These are phyloP conservation scores for Hyaloscypha bicolor DNA, from an alignment of 495 filamentous ascomycete genomes.

Conservation along the genomic window DNA sequence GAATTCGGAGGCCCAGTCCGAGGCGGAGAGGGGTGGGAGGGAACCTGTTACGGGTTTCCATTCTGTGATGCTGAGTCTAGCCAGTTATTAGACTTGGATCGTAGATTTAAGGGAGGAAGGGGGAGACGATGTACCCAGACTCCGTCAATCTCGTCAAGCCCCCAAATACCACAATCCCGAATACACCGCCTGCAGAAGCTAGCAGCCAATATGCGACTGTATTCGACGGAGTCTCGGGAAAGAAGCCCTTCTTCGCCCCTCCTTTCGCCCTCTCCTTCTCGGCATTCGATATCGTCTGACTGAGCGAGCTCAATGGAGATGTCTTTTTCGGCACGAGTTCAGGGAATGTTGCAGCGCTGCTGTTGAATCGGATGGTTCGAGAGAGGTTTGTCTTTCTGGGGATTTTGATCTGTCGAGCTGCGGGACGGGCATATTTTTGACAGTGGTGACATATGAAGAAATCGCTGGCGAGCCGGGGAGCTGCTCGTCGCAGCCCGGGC, in stretches of 20 bases:
- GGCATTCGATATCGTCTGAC: slow-evolving; percentile 20
- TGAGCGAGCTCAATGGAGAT: slow-evolving; percentile 31
- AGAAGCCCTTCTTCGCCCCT: slow-evolving; percentile 45
- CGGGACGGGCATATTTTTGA: slow-evolving; percentile 40
- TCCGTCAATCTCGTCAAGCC: slow-evolving; percentile 92
- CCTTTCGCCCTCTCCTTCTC: not conserved
- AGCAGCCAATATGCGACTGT: slow-evolving; percentile 89
- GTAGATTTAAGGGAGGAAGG: not conserved
- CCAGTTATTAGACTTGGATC: slow-evolving; percentile 5
- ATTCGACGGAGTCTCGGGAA: slow-evolving; percentile 73
- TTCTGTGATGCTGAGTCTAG: slow-evolving; percentile 95
- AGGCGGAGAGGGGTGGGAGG: slow-evolving; percentile 74
- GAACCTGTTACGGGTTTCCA: slow-evolving; percentile 96
- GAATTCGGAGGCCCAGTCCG: slow-evolving; percentile 90
- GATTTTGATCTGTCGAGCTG: slow-evolving; percentile 35
- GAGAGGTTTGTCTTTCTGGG: slow-evolving; percentile 28
- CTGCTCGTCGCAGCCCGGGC: slow-evolving; percentile 52
- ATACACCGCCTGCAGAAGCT: slow-evolving; percentile 87
- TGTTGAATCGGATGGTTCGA: slow-evolving; percentile 31
- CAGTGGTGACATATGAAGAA: slow-evolving; percentile 69
- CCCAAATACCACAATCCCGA: slow-evolving; percentile 95
- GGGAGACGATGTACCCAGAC: slow-evolving; percentile 68
- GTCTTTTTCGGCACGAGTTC: slow-evolving; percentile 9
- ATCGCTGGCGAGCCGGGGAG: slow-evolving; percentile 54
- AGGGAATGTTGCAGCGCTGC: slow-evolving; percentile 17